Percentiles rank a stretch among this genome's conserved stretches.
Conservation (phyloP, 768 basidiomycete genomes). For the Pisolithus tinctorius region DNA sequence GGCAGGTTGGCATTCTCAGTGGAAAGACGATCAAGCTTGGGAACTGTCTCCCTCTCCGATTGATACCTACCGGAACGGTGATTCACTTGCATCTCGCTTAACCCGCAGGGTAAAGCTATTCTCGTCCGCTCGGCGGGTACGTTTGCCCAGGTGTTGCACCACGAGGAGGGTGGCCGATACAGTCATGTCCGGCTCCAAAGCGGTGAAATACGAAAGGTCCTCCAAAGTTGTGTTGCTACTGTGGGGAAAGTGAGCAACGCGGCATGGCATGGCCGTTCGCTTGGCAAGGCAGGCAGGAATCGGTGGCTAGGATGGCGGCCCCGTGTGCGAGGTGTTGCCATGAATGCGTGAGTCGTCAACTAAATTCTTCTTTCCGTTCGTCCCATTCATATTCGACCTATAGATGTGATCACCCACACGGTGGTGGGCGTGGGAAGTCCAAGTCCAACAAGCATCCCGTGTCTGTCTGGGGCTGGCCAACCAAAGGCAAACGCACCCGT, state of each 20-base stretch:
- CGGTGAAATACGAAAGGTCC: slow-evolving; percentile 86
- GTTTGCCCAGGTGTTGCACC: slow-evolving; percentile 73
- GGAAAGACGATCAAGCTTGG: slow-evolving; percentile 81
- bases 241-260: slow-evolving; percentile 90
- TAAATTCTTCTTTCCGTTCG: neutral
- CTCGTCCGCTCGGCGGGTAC: slow-evolving; percentile 90
- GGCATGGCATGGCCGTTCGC: slow-evolving; percentile 73
- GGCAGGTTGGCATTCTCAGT: slow-evolving; percentile 77
- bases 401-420: slow-evolving; percentile 89
- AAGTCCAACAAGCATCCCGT: slow-evolving; percentile 95
- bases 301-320: slow-evolving; percentile 86
- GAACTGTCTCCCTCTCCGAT: slow-evolving; percentile 85
- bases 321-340: slow-evolving; percentile 88
- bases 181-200: slow-evolving; percentile 81
- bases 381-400: neutral
- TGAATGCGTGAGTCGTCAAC: slow-evolving; percentile 73
- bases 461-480: slow-evolving; percentile 88
- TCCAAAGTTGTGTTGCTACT: slow-evolving; percentile 78
- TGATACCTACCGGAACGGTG: slow-evolving; percentile 88
- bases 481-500: slow-evolving; percentile 89
- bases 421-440: slow-evolving; percentile 96
- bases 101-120: slow-evolving; percentile 66
- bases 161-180: slow-evolving; percentile 66
- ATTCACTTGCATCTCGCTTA: slow-evolving; percentile 83
- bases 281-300: slow-evolving; percentile 89